Evolutionary conservation across 2,329 filamentous ascomycete genomes (phyloP), one percentile per base, ranked within the genome.

Genomic region (Emergomyces pasteurianus): DNA sequence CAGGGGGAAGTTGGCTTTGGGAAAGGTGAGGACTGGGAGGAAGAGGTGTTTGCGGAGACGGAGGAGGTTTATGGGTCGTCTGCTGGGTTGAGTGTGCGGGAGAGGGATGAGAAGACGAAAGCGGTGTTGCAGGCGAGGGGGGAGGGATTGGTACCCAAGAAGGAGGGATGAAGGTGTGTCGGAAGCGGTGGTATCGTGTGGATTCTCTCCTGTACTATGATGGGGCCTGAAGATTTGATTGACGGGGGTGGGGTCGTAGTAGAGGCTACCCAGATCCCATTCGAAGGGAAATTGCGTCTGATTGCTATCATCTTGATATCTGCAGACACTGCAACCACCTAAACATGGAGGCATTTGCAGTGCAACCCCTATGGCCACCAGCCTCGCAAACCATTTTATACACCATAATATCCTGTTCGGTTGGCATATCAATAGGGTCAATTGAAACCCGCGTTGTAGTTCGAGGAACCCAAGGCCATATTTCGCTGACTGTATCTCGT

Each of bases 31-130:
- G 72, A 67, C 14, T 82, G 79, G 80, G 43, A 81, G 64, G 69
- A 73, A 16, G 69, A 71, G 46, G 70, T 83, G 1, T 78, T 79
- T 61, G 63, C 62, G 58, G 74, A 81, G 67, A 75, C 77, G 7
- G 71, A 76, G 47, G 73, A 78, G 61, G 73, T 72, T 0, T 83
- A 83, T 72, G 80, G 80, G 2, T 61, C 61, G 9, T 62, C 64
- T 38, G 65, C 61, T 6, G 58, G 61, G 4, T 66, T 67, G 21
- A 64, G 61, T 40, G 62, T 65, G 26, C 61, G 60, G 49, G 67
- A 66, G 52, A 72, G 71, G 57, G 66, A 71, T 55, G 63, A 65
- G 31, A 67, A 69, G 56, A 49, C 71, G 61, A 67, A 60, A 42
- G 66, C 66, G 10, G 63, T 71, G 7, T 52, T 72, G 26, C 61